Evolutionary conservation across 1,139 yeast species (phyloP), one percentile per base, ranked within the genome.

Genomic region (Pneumocystis canis): DNA sequence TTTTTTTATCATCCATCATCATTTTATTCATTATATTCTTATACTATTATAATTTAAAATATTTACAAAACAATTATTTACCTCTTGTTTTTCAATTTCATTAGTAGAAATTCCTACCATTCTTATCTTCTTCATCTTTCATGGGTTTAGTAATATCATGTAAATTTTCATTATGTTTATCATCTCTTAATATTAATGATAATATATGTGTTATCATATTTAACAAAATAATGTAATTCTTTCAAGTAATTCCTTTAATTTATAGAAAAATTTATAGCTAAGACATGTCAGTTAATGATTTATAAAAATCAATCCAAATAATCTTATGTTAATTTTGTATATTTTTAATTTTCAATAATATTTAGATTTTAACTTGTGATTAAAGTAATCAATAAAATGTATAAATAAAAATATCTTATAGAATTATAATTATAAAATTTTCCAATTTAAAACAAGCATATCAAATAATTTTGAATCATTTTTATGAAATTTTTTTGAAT

Each of bases 401-500:
- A 20, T n/a, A 20, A 18, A 40, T 18, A 40, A n/a, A 40, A n/a
- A 40, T 18, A 18, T 40, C 40, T 37, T 37, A 37, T 33, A 37
- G 16, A 37, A 40, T 18, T 5, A 40, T 3, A 40, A 18, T 40
- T 40, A 40, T 40, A 40, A 40, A 40, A 47, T 25, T 47, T 47
- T 47, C 81, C 80, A 80, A 61, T 69, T 68, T 16, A 81, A 69
- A 63, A 77, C 78, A 25, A 84, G 65, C 56, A 73, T 66, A 40
- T 82, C 84, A 70, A 87, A 85, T 14, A 80, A 68, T 64, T 76
- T 76, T 4, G 75, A 65, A 0, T 95, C 94, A 62, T 79, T 78
- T 60, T 76, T 76, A 18, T 71, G 69, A 0, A 84, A 77, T 0
- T 95, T 96, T 66, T 79, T 79, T 68, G 78, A 78, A 0, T 96